Evolutionary conservation across 441 rosid genomes (phyloP).

Genomic region (Gossypium davidsonii): DNA sequence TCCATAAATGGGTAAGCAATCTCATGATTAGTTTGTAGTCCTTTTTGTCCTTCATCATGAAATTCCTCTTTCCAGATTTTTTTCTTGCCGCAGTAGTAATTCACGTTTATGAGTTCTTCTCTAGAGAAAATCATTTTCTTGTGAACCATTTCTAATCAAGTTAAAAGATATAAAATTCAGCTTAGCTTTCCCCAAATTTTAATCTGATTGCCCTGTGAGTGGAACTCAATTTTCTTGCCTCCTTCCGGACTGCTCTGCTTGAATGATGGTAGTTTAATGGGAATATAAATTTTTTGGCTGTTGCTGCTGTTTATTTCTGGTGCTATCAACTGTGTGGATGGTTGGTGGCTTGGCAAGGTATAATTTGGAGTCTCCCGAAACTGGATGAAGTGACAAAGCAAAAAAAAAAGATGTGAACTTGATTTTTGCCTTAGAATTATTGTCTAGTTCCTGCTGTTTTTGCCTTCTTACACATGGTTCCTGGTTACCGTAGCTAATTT

Average conservation of each 20-base stretch:
- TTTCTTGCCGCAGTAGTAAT: slow-evolving; percentile 1
- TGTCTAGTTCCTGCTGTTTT: background rate
- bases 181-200: background rate
- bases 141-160: background rate
- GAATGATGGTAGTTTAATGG: background rate
- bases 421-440: background rate
- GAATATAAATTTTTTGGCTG: background rate
- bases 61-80: background rate
- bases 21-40: background rate
- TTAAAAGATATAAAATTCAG: background rate
- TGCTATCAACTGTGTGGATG: background rate
- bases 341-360: background rate
- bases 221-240: background rate
- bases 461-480: background rate
- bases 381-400: background rate
- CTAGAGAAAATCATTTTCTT: background rate
- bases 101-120: background rate
- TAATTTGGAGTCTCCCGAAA: background rate
- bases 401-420: background rate
- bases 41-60: background rate
- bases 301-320: slow-evolving; percentile 1
- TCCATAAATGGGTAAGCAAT: slow-evolving; percentile 81
- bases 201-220: background rate
- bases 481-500: background rate
- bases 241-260: background rate